A percentile compares a stretch with the other conserved stretches of the same genome.
These are phyloP conservation scores for Pythium scleroteichum DNA, from an alignment of 352 stramenopile genomes.

Conservation along the genomic window DNA sequence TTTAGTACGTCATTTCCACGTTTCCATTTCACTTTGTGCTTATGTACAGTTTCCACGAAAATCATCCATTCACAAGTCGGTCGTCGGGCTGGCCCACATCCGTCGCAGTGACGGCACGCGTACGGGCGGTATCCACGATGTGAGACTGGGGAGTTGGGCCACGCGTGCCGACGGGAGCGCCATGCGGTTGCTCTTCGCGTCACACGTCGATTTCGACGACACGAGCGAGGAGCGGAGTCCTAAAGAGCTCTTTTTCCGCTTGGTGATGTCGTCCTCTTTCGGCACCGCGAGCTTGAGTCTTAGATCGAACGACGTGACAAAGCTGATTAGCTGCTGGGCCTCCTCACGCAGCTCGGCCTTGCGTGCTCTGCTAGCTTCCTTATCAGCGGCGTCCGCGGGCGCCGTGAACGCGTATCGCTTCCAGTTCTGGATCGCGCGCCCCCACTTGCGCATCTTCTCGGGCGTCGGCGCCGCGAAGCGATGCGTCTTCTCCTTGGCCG, in stretches of 20 bases:
- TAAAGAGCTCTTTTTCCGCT: too few relatives aligned
- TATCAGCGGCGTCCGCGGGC: slow-evolving; percentile 24
- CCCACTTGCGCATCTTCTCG: slow-evolving; percentile 64
- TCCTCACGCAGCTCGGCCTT: slow-evolving; percentile 18
- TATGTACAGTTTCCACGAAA: too few relatives aligned
- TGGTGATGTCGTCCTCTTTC: neutral
- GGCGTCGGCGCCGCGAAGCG: slow-evolving; percentile 54
- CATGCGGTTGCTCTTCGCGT: slow-evolving; percentile 13
- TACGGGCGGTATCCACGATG: slow-evolving; percentile 23
- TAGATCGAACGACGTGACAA: slow-evolving; percentile 31
- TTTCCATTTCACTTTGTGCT: too few relatives aligned
- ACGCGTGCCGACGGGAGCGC: slow-evolving; percentile 13
- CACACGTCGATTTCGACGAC: neutral
- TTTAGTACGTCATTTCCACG: too few relatives aligned
- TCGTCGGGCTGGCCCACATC: slow-evolving; percentile 9
- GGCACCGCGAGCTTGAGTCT: slow-evolving; percentile 16
- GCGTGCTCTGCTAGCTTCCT: neutral
- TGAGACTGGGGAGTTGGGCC: slow-evolving; percentile 6
- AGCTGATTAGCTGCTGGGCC: slow-evolving; percentile 16
- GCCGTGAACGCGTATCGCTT: slow-evolving; percentile 64
- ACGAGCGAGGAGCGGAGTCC: slow-evolving; percentile 7
- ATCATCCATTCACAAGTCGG: slow-evolving; percentile 4
- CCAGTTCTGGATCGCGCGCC: slow-evolving; percentile 76
- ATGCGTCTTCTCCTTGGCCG: slow-evolving; percentile 34
- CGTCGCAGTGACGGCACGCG: slow-evolving; percentile 18